Base-by-base conservation (phyloP, 2,329 filamentous ascomycete genomes). In the Nigrograna mackinnonii region DNA sequence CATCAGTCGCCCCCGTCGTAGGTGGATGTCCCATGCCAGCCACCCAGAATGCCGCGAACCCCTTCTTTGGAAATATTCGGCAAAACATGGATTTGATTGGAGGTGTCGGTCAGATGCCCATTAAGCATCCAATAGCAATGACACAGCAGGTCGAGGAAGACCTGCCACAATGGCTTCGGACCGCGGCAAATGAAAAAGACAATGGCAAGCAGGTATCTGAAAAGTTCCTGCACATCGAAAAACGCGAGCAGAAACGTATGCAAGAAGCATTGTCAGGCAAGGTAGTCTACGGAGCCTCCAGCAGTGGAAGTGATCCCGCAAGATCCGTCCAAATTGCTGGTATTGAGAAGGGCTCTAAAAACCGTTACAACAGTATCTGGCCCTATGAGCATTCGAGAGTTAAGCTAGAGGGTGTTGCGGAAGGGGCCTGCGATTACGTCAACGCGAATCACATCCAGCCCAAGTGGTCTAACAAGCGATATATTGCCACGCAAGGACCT, bases 281-380 rank as follows among this genome's bases (percentile, higher is more conserved):
- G 17, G 82, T 84, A 13, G 72, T 75, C 18, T 84, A 81, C 54
- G 78, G 78, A 6, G 73, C 74, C 1, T 70, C 64, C 4, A 20
- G 34, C 2, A 45, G 73, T 17, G 52, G 61, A 3, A 46, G 60
- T 0, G 61, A 78, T 1, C 54, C 67, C 0, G 60, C 70, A 2
- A 64, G 73, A 26, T 69, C 70, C 17, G 81, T 95, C 6, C 86
- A 89, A 55, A 83, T 99, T 38, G 94, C 89, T 0, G 94, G 94
- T 6, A 87, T 99, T 21, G 94, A 99, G 60, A 94, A 96, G 67
- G 94, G 94, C 6, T 83, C 79, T 14, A 97, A 97, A 74, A 99
- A 99, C 58, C 83, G 94, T 6, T 99, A 99, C 74, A 97, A 96
- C 73, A 95, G 96, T 55, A 96, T 97, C 42, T 85, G 95, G 71